Evolutionary conservation across 202 grass and related monocot genomes (phyloP).

Genomic region (Carex sylvatica): DNA sequence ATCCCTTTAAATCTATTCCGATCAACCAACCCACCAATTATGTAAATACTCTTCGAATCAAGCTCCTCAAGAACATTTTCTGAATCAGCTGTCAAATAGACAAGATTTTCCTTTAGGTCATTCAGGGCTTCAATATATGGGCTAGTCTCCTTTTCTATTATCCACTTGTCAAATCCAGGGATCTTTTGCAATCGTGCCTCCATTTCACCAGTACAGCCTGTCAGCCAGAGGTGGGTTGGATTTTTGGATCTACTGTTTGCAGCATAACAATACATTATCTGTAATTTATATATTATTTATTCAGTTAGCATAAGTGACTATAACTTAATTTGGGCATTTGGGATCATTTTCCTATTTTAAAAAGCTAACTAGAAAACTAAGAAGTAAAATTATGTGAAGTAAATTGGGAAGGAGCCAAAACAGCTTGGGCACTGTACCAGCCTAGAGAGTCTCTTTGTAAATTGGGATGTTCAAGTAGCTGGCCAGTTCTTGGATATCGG

Average conservation of each 20-base stretch:
- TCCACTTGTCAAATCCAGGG: conserved; percentile 77
- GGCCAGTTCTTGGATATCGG: too few relatives aligned
- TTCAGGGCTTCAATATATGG: conserved; percentile 82
- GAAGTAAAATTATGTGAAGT: neutral
- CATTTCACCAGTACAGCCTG: conserved; percentile 85
- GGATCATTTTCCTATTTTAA: neutral
- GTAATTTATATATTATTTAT: conserved; percentile 32
- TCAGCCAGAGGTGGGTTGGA: conserved; percentile 88
- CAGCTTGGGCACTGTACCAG: neutral
- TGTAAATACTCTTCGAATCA: conserved; percentile 75
- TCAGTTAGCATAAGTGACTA: conserved; percentile 17
- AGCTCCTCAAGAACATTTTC: conserved; percentile 75
- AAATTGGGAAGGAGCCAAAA: neutral
- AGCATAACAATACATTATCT: conserved; percentile 99
- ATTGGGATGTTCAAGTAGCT: neutral
- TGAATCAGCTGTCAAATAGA: conserved; percentile 85
- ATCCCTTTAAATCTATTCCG: conserved; percentile 83
- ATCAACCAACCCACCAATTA: conserved; percentile 91
- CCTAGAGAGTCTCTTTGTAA: neutral
- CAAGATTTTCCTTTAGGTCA: conserved; percentile 63
- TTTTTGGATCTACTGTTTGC: conserved; percentile 71
- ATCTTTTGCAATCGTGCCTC: conserved; percentile 56
- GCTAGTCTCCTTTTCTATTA: conserved; percentile 65
- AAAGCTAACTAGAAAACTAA: neutral
- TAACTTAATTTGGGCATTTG: conserved; percentile 15